Evolutionary conservation across 2,329 filamentous ascomycete species (phyloP), one percentile per base, ranked within the genome.

Genomic region (Aspergillus sp.): DNA sequence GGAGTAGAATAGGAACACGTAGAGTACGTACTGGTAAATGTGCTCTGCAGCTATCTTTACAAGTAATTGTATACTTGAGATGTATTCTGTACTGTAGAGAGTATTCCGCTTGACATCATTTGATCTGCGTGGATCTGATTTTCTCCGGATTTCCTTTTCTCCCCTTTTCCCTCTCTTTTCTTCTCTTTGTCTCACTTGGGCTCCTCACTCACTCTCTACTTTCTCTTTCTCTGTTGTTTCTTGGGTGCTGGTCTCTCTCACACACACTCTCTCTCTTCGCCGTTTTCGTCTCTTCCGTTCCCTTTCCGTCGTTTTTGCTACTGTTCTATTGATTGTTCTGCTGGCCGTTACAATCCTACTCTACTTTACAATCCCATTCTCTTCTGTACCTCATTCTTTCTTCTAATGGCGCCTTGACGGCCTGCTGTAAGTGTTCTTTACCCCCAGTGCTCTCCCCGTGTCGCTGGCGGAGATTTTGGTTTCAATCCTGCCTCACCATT

Each of bases 321-420:
- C 13, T 17, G 20, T 22, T 22, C 5, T 22, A 22, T 41, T 51
- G 23, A 39, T 39, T 39, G 37, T 37, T 37, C 37, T 39, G 37
- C 15, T 22, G 25, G 25, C 10, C 25, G 25, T 12, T 30, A 30
- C 25, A 30, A 30, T 30, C 25, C 25, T 30, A 30, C 25, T 30
- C 25, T 30, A 30, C 25, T 27, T 10, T 12, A 30, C 25, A 30
- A 30, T 46, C 42, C 37, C 41, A 30, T 32, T 41, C 35, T 41
- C 43, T 12, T 27, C 12, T 10, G 10, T 27, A 2, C 4, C 23
- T 30, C 41, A 33, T 47, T 27, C n/a, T 32, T 44, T 45, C 44
- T 19, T 60, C 58, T 56, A 54, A 66, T 66, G 63, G 63, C 63
- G 60, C 50, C 59, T 49, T 60, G 53, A 63, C 54, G 53, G 49